phyloP scores from a whole-genome alignment of 176 grass and related monocot species.

The Oryza glaberrima region DNA sequence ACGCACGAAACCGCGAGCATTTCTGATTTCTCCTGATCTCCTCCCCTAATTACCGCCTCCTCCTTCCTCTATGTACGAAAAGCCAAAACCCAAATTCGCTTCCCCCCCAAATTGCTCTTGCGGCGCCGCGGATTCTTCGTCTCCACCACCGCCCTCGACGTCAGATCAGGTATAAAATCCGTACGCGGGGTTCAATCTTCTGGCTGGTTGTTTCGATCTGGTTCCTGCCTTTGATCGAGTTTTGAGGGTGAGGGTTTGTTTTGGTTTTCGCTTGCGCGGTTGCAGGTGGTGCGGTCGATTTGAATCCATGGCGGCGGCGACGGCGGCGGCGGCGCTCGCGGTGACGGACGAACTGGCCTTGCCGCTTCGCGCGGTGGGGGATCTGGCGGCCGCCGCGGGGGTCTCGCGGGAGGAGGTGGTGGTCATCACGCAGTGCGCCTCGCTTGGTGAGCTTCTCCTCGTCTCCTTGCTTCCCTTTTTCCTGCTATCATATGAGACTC shows the following conservation, averaged over 20 bases:
- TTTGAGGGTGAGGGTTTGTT: background rate
- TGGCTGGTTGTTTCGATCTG: background rate
- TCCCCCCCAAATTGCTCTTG: background rate
- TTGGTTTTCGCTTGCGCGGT: background rate
- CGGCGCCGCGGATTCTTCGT: background rate
- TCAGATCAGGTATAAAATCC: background rate
- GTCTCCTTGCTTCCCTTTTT: background rate
- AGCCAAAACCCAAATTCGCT: conserved; percentile 20
- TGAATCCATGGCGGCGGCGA: conserved; percentile 47
- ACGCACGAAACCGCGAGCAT: background rate
- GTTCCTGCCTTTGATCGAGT: too few relatives aligned
- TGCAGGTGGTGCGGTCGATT: background rate
- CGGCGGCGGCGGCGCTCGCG: conserved; percentile 37
- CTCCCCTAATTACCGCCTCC: background rate
- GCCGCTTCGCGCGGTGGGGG: conserved; percentile 57
- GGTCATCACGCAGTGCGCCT: conserved; percentile 75
- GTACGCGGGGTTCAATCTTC: background rate
- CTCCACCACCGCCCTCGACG: background rate
- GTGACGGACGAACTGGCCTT: conserved; percentile 76
- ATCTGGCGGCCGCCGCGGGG: conserved; percentile 58
- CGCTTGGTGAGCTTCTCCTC: conserved; percentile 53
- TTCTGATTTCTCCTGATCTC: background rate
- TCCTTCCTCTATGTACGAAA: background rate
- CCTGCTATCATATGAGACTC: background rate
- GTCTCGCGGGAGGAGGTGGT: conserved; percentile 61